Conservation (phyloP, 2,329 filamentous ascomycete species). For the Apiospora phragmitis region DNA sequence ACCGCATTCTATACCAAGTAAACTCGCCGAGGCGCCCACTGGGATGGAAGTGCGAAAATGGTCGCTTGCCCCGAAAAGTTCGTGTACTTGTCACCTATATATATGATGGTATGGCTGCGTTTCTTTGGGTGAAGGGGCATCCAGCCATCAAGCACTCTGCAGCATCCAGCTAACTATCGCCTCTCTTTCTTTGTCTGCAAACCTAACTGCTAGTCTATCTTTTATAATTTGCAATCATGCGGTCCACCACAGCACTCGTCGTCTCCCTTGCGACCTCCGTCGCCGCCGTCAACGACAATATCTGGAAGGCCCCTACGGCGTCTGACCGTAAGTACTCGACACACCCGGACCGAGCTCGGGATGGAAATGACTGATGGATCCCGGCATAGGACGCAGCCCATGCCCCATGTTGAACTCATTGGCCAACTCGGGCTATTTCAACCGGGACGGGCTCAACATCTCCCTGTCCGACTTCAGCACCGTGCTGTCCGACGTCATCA, state of each 20-base stretch:
- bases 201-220: neutral
- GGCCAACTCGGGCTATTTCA: constrained; percentile 51
- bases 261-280: neutral
- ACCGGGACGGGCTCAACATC: constrained; percentile 44
- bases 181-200: neutral
- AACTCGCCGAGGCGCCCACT: neutral
- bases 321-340: neutral
- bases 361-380: neutral
- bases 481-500: constrained; percentile 41
- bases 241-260: neutral
- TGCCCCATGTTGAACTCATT: constrained; percentile 54
- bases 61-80: neutral
- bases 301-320: neutral
- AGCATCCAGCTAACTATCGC: neutral
- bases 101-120: neutral
- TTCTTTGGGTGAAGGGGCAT: neutral
- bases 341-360: neutral
- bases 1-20: neutral
- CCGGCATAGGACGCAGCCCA: constrained; percentile 29
- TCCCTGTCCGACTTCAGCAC: constrained; percentile 37
- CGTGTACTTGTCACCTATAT: neutral
- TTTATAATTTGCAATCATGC: neutral
- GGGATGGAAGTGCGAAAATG: neutral
- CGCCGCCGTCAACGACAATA: neutral
- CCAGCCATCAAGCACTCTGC: neutral